Percentiles rank a stretch among this genome's conserved stretches.
phyloP scores from a whole-genome alignment of 768 basidiomycete genomes.

The Phylloporus arenicola region DNA sequence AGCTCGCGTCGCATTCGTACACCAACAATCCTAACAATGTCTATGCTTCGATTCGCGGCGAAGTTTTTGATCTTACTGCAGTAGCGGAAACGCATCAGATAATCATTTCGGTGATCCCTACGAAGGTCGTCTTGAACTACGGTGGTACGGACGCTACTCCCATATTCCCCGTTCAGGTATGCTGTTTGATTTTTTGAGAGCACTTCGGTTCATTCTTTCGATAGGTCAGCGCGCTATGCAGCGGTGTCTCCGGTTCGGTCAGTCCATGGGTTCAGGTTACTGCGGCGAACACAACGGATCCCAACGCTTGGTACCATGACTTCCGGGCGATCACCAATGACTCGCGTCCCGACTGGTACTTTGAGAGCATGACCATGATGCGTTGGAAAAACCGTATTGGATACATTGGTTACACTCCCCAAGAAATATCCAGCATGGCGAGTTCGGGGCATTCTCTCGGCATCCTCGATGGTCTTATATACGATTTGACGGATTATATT shows the following conservation, averaged over 20 bases:
- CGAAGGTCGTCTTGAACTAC: slow-evolving; percentile 74
- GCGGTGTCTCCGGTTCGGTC: slow-evolving; percentile 74
- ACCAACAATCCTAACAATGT: slow-evolving; percentile 65
- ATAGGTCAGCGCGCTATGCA: slow-evolving; percentile 88
- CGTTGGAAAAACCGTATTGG: slow-evolving; percentile 86
- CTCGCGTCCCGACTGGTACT: slow-evolving; percentile 97
- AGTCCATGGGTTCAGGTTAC: slow-evolving; percentile 79
- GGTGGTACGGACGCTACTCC: slow-evolving; percentile 70
- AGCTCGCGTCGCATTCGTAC: slow-evolving; percentile 70
- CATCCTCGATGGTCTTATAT: slow-evolving; percentile 83
- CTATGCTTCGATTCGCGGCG: slow-evolving; percentile 81
- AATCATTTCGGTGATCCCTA: slow-evolving; percentile 65
- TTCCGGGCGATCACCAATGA: slow-evolving; percentile 89
- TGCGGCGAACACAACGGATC: slow-evolving; percentile 69
- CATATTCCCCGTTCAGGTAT: slow-evolving; percentile 92
- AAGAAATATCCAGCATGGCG: slow-evolving; percentile 69
- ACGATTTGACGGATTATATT: slow-evolving; percentile 82
- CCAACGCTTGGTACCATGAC: slow-evolving; percentile 86
- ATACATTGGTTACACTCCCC: slow-evolving; percentile 79
- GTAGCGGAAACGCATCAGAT: slow-evolving; percentile 64
- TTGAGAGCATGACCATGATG: slow-evolving; percentile 89
- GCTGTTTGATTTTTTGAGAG: slow-evolving; percentile 6
- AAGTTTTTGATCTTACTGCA: slow-evolving; percentile 82
- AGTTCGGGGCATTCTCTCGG: slow-evolving; percentile 59
- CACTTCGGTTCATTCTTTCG: background rate